These are phyloP conservation scores for Trametes pubescens DNA, from an alignment of 1,284 basidiomycete genomes.

Conservation along the genomic window DNA sequence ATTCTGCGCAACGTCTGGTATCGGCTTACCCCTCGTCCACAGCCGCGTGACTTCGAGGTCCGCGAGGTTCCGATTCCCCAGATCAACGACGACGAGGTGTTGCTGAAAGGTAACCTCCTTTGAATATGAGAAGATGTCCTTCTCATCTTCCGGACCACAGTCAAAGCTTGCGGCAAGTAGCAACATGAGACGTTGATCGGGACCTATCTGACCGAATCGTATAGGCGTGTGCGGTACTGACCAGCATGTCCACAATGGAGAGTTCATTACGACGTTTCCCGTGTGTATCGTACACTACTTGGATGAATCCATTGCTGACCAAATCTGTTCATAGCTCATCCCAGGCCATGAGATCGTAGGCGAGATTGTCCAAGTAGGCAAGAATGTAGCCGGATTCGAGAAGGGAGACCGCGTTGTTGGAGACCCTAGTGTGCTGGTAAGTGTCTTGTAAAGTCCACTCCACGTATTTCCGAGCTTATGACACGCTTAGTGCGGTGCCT, in stretches of 20 bases:
- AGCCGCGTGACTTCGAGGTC: slow-evolving; percentile 73
- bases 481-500: slow-evolving; percentile 68
- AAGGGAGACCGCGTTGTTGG: slow-evolving; percentile 84
- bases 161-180: slow-evolving; percentile 29
- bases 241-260: slow-evolving; percentile 65
- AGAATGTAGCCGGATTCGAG: slow-evolving; percentile 72
- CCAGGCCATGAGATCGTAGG: slow-evolving; percentile 88
- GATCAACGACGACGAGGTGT: slow-evolving; percentile 69
- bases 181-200: too few species aligned
- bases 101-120: slow-evolving; percentile 65
- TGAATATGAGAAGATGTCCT: not conserved
- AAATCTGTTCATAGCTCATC: slow-evolving; percentile 59
- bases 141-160: slow-evolving; percentile 16
- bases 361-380: slow-evolving; percentile 70
- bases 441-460: slow-evolving; percentile 25
- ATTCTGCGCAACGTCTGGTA: not conserved
- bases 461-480: not conserved
- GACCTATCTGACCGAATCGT: not conserved
- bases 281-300: slow-evolving; percentile 8
- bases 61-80: slow-evolving; percentile 68
- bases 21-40: not conserved
- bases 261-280: slow-evolving; percentile 66
- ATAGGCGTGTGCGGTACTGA: slow-evolving; percentile 52
- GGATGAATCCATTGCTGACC: not conserved
- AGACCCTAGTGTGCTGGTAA: slow-evolving; percentile 69